These are phyloP conservation scores for Fonsecaea erecta DNA, from an alignment of 2,329 filamentous ascomycete species.

Conservation along the genomic window DNA sequence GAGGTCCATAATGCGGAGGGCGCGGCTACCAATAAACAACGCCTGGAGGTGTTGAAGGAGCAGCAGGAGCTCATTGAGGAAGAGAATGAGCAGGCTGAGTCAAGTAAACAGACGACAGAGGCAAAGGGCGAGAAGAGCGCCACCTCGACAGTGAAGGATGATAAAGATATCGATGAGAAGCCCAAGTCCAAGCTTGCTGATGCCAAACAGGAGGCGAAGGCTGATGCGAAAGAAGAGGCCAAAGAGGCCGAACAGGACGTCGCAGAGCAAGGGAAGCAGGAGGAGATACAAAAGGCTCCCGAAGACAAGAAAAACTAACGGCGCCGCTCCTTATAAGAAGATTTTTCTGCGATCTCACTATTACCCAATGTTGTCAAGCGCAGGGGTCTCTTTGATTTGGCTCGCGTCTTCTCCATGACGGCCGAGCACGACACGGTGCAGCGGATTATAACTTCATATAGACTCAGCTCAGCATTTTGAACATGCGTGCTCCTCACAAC, in stretches of 20 bases:
- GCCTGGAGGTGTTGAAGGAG: constrained; percentile 96
- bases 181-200: constrained; percentile 63
- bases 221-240: constrained; percentile 59
- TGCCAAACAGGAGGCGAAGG: constrained; percentile 45
- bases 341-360: not conserved
- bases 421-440: not conserved
- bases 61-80: constrained; percentile 98
- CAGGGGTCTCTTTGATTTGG: not conserved
- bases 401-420: not conserved
- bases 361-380: not conserved
- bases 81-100: constrained; percentile 88
- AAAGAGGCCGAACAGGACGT: constrained; percentile 51
- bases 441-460: not conserved
- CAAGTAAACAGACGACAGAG: constrained; percentile 61
- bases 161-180: constrained; percentile 92
- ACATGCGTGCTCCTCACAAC: not conserved
- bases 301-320: constrained; percentile 33
- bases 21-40: constrained; percentile 97
- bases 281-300: constrained; percentile 39
- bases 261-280: constrained; percentile 46
- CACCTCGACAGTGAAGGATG: constrained; percentile 65
- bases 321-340: not conserved
- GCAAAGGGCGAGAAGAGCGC: constrained; percentile 52
- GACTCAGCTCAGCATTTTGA: not conserved
- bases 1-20: constrained; percentile 97